Conservation (phyloP, 2,329 filamentous ascomycete genomes). For the Alternaria dauci region DNA sequence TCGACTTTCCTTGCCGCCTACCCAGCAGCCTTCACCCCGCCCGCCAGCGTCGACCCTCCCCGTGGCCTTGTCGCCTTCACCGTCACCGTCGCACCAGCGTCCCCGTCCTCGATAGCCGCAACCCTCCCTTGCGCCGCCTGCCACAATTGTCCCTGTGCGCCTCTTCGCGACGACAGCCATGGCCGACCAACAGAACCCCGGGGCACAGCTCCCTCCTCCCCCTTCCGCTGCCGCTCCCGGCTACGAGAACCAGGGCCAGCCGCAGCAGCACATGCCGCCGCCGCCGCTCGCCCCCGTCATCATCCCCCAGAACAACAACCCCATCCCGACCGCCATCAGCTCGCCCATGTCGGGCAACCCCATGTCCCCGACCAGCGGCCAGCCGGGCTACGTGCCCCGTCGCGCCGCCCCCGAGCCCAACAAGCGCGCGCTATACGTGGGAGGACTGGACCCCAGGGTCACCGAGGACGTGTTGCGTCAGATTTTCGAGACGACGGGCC, state of each 20-base stretch:
- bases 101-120: slow-evolving; percentile 8
- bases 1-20: slow-evolving; percentile 43
- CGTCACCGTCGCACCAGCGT: slow-evolving; percentile 15
- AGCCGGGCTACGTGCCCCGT: slow-evolving; percentile 73
- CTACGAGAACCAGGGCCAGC: slow-evolving; percentile 74
- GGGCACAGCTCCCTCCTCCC: slow-evolving; percentile 73
- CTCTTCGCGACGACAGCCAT: slow-evolving; percentile 60
- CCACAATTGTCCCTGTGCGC: slow-evolving; percentile 20
- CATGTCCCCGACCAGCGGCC: slow-evolving; percentile 85
- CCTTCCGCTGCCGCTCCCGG: slow-evolving; percentile 76
- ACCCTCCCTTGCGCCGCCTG: slow-evolving; percentile 19
- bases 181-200: slow-evolving; percentile 75
- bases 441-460: slow-evolving; percentile 91
- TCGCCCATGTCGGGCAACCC: slow-evolving; percentile 82
- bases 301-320: slow-evolving; percentile 96
- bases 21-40: slow-evolving; percentile 29
- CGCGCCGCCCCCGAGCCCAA: slow-evolving; percentile 97
- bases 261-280: slow-evolving; percentile 84
- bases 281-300: slow-evolving; percentile 82
- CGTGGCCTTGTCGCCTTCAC: slow-evolving; percentile 25
- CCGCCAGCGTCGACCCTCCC: slow-evolving; percentile 21
- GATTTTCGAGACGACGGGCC: slow-evolving; percentile 98
- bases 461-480: slow-evolving; percentile 96
- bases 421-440: slow-evolving; percentile 96
- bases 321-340: slow-evolving; percentile 90